These are phyloP conservation scores for Capronia americana DNA, from an alignment of 2,329 filamentous ascomycete species.

Conservation along the genomic window DNA sequence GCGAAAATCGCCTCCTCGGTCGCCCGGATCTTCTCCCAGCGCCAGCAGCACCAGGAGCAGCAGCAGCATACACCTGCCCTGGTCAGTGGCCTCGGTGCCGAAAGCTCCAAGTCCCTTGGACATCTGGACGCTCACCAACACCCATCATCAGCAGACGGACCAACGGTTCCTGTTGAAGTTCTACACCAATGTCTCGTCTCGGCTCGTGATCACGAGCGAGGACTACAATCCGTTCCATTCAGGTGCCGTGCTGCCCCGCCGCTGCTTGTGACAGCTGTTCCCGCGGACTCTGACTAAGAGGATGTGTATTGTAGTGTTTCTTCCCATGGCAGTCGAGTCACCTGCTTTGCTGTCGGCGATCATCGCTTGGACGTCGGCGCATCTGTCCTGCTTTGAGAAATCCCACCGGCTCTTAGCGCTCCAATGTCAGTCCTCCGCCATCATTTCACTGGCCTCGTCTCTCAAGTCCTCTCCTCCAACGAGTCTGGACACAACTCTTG, in stretches of 20 bases:
- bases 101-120: neutral
- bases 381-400: constrained; percentile 2
- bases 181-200: neutral
- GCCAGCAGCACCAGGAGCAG: neutral
- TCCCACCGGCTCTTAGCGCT: constrained; percentile 2
- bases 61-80: neutral
- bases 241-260: neutral
- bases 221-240: neutral
- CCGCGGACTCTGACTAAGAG: neutral
- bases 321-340: constrained; percentile 5
- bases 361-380: constrained; percentile 1
- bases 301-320: neutral
- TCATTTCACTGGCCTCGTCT: neutral
- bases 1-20: neutral
- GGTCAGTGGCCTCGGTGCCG: neutral
- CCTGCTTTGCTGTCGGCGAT: neutral
- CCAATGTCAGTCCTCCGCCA: neutral
- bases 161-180: constrained; percentile 4
- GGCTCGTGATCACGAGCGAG: neutral
- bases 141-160: neutral
- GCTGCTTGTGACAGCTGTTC: neutral
- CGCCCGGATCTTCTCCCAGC: neutral
- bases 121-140: neutral
- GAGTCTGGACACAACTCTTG: neutral
- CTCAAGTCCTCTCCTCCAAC: neutral